Percentiles rank a stretch among this genome's conserved stretches.
Evolutionary conservation across 1,284 basidiomycete genomes (phyloP).

Genomic region (Leccinum solheimii): DNA sequence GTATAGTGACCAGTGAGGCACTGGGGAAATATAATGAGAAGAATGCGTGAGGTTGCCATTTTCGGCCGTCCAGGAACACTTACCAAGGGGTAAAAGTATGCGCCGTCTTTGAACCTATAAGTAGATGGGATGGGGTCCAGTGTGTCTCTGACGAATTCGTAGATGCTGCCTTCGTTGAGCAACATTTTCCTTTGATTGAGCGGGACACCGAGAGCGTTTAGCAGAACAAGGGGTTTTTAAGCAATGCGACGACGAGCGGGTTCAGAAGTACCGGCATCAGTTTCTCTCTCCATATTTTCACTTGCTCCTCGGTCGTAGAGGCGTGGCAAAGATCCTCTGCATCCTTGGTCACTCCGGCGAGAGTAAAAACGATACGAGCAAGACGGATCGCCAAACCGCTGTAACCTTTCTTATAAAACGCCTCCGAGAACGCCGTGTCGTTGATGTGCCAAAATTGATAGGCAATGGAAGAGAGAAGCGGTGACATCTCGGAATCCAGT

Average conservation of each 20-base stretch:
- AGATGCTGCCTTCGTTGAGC: conserved; percentile 61
- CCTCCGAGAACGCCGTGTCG: conserved; percentile 58
- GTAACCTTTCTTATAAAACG: conserved; percentile 78
- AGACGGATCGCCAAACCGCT: conserved; percentile 71
- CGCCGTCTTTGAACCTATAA: conserved; percentile 54
- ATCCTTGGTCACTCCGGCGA: conserved; percentile 61
- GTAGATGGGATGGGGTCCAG: conserved; percentile 61
- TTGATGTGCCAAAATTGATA: conserved; percentile 82
- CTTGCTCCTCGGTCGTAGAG: conserved; percentile 60
- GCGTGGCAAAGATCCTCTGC: conserved; percentile 61
- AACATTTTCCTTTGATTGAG: conserved; percentile 74
- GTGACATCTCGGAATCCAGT: conserved; percentile 68
- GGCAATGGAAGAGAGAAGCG: conserved; percentile 71
- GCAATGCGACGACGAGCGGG: conserved; percentile 60
- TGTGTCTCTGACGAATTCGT: conserved; percentile 62
- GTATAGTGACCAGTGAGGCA: conserved; percentile 69
- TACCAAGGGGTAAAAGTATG: conserved; percentile 70
- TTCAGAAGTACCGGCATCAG: conserved; percentile 70
- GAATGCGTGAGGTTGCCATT: neutral
- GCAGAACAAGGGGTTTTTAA: conserved; percentile 68
- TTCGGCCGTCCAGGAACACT: conserved; percentile 32
- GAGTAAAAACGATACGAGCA: conserved; percentile 58
- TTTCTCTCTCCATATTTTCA: conserved; percentile 61
- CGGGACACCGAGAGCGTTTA: conserved; percentile 84
- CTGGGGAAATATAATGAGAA: conserved; percentile 24